A percentile compares a stretch with the other conserved stretches of the same genome.
These are phyloP conservation scores for Selaginella moellendorffii DNA, from an alignment of 75 land plant genomes.

Conservation along the genomic window DNA sequence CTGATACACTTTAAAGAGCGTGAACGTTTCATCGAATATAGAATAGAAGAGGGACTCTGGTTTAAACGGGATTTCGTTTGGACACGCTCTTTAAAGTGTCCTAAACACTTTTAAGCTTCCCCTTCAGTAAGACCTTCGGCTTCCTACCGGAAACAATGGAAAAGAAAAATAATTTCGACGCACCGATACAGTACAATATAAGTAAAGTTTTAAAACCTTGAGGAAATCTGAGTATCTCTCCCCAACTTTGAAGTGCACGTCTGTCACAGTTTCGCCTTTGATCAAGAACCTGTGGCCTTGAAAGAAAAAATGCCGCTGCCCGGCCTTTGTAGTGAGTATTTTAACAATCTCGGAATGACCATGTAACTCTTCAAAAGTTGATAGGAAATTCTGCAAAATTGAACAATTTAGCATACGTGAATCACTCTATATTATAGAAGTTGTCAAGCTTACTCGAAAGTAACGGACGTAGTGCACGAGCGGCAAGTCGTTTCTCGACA, in stretches of 20 bases:
- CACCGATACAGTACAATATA: background rate
- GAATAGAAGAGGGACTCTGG: constrained; percentile 21
- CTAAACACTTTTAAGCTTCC: constrained; percentile 17
- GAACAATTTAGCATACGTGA: background rate
- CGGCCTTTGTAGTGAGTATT: constrained; percentile 13
- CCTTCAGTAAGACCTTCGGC: too few relatives aligned
- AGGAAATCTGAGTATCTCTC: too few relatives aligned
- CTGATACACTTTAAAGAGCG: constrained; percentile 31
- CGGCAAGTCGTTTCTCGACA: constrained; percentile 21
- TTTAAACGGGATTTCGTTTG: constrained; percentile 26
- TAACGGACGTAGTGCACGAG: constrained; percentile 14
- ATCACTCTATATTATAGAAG: background rate
- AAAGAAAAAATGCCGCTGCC: constrained; percentile 21
- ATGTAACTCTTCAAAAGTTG: constrained; percentile 9
- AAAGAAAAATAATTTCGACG: constrained; percentile 1
- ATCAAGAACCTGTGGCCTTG: constrained; percentile 23
- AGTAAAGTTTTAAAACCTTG: background rate
- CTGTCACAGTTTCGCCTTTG: constrained; percentile 3
- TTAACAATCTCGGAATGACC: constrained; percentile 22
- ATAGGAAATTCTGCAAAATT: constrained; percentile 11
- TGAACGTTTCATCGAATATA: constrained; percentile 16
- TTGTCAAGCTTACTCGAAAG: constrained; percentile 13
- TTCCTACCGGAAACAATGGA: too few relatives aligned
- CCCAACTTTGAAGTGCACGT: background rate
- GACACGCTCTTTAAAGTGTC: constrained; percentile 16